Evolutionary conservation across 2,329 filamentous ascomycete genomes (phyloP), one percentile per base, ranked within the genome.

Genomic region (Ceratocystiopsis brevicomis): DNA sequence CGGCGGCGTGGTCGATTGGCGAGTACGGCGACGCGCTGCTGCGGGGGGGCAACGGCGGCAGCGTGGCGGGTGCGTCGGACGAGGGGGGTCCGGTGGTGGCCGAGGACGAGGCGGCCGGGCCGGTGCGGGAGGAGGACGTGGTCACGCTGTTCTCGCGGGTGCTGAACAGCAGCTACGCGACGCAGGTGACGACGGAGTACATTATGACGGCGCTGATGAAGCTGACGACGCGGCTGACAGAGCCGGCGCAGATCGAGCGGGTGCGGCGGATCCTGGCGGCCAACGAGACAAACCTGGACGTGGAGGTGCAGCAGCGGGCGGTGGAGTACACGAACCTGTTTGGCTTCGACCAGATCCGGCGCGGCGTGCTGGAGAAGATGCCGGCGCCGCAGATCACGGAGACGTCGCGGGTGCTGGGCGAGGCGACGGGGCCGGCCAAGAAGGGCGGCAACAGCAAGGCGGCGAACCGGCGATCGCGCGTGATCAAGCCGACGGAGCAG

Each of bases 241-340:
- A 95, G 38, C 66, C 79, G 2, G 69, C 81, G n/a, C 88, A 96
- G 59, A 67, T 95, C 35, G 87, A 94, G 56, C 76, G 87, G 46
- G 68, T 96, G 38, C 76, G 86, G 47, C 73, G 82, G 33, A 67
- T 96, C 45, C 68, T 98, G 37, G 73, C 80, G 49, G 69, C 68
- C 48, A 76, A 92, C 54, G 81, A 88, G 49, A 80, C 85, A 10
- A 92, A 90, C 57, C 67, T 98, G 42, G 88, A 93, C 54, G 80
- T 96, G 21, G 90, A 98, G 59, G 81, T 96, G 19, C 92, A 98
- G 59, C 90, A 98, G 61, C 78, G 90, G 57, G 82, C 88, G 6
- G 87, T 94, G 17, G 90, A 98, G 59, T 98, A 96, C 54, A 76
- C 78, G 46, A 96, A 96, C 55, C 68, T 98, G n/a, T 96, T 98